Evolutionary conservation across 495 filamentous ascomycete species (phyloP).

Genomic region (Hypoxylon crocopeplum): DNA sequence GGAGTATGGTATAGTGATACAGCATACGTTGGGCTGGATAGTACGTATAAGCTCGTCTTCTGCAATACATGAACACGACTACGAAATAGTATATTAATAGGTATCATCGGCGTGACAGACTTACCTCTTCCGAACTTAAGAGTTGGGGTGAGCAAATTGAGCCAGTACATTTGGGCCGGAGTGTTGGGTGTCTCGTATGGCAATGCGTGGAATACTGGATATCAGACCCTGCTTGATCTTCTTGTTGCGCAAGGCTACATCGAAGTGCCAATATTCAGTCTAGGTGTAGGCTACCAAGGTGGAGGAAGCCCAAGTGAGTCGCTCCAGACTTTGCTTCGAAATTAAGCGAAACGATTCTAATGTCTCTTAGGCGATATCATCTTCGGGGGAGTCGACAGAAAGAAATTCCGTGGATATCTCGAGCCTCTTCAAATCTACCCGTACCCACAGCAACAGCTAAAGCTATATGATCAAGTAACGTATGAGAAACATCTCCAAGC

Average conservation of each 20-base stretch:
- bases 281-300: constrained; percentile 62
- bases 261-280: constrained; percentile 74
- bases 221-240: constrained; percentile 70
- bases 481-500: constrained; percentile 9
- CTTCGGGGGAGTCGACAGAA: constrained; percentile 53
- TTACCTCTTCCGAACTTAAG: constrained; percentile 34
- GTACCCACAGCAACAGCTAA: constrained; percentile 47
- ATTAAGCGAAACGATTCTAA: constrained; percentile 52
- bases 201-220: constrained; percentile 53
- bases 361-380: constrained; percentile 46
- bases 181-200: constrained; percentile 51
- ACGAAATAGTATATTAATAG: constrained; percentile 8
- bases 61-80: background rate
- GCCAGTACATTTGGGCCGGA: constrained; percentile 51
- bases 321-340: background rate
- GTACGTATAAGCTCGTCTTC: constrained; percentile 34
- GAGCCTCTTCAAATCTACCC: constrained; percentile 52
- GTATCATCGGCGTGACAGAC: constrained; percentile 10
- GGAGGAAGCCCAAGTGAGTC: constrained; percentile 48
- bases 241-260: constrained; percentile 68
- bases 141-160: constrained; percentile 49
- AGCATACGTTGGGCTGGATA: constrained; percentile 45
- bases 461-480: constrained; percentile 43
- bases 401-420: constrained; percentile 51
- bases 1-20: constrained; percentile 50